Evolutionary conservation across 208 protist species (phyloP).

Genomic region (Crithidia expoeki): DNA sequence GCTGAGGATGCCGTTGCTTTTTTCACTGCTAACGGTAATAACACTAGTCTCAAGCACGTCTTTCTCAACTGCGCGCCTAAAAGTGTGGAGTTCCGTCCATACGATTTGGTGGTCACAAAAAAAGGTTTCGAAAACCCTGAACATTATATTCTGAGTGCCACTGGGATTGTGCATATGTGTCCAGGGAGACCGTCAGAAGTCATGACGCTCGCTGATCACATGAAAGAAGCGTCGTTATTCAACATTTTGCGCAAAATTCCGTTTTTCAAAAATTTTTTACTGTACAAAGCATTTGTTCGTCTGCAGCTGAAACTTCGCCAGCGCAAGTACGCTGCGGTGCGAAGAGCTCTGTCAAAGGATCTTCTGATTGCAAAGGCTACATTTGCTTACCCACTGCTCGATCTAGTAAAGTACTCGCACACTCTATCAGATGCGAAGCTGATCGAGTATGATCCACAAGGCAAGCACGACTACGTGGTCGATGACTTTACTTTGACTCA

Average conservation of each 20-base stretch:
- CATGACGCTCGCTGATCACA: conserved; percentile 91
- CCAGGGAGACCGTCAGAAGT: conserved; percentile 91
- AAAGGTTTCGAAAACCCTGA: conserved; percentile 79
- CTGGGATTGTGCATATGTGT: conserved; percentile 92
- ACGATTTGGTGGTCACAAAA: conserved; percentile 88
- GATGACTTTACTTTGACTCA: conserved; percentile 86
- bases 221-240: conserved; percentile 92
- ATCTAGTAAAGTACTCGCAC: conserved; percentile 80
- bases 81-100: conserved; percentile 90
- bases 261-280: conserved; percentile 92
- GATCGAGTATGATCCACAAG: conserved; percentile 81
- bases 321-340: conserved; percentile 74
- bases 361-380: conserved; percentile 88
- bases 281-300: conserved; percentile 91
- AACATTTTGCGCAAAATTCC: conserved; percentile 92
- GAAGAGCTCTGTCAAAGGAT: conserved; percentile 69
- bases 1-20: conserved; percentile 94
- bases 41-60: conserved; percentile 93
- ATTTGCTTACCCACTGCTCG: conserved; percentile 79
- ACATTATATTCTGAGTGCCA: conserved; percentile 94
- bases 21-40: conserved; percentile 90
- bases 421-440: conserved; percentile 78
- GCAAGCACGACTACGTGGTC: conserved; percentile 89
- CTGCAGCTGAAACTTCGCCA: conserved; percentile 80
- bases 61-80: conserved; percentile 84